phyloP scores from a whole-genome alignment of 306 rosid species.

The Astragalus glycyphyllos region DNA sequence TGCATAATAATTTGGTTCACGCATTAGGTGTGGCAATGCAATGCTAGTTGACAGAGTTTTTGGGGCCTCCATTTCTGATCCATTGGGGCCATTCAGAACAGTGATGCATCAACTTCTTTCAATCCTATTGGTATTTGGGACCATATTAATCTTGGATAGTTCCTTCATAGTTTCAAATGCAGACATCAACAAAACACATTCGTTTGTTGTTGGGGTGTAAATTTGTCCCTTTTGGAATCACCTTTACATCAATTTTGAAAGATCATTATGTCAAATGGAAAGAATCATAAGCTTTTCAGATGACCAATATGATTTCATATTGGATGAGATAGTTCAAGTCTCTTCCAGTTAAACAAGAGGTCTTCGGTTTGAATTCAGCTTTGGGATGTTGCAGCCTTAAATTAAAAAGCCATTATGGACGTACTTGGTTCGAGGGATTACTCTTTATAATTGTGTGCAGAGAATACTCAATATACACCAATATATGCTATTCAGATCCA shows the following conservation, averaged over 20 bases:
- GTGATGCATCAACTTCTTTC: conserved; percentile 46
- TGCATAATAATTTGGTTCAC: conserved; percentile 71
- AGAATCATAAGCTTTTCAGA: conserved; percentile 28
- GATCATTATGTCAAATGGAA: conserved; percentile 17
- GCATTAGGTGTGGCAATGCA: conserved; percentile 67
- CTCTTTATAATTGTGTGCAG: too few relatives aligned
- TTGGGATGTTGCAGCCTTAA: too few relatives aligned
- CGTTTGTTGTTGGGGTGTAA: conserved; percentile 30
- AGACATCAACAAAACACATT: conserved; percentile 45
- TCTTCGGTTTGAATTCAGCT: too few relatives aligned
- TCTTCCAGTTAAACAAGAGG: too few relatives aligned
- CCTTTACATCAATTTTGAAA: conserved; percentile 38
- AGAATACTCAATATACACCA: too few relatives aligned
- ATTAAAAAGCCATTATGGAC: too few relatives aligned
- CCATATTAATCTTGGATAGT: conserved; percentile 52
- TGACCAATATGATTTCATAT: too few relatives aligned
- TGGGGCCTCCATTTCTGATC: conserved; percentile 60
- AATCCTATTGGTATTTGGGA: conserved; percentile 50
- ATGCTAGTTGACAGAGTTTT: conserved; percentile 55
- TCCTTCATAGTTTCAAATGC: conserved; percentile 47
- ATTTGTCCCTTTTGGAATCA: conserved; percentile 43
- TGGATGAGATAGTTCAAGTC: too few relatives aligned
- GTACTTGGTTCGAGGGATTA: too few relatives aligned
- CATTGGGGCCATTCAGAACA: conserved; percentile 47
- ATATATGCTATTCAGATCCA: too few relatives aligned